Evolutionary conservation across 106 monocot species (phyloP).

Genomic region (Narthecium ossifragum): DNA sequence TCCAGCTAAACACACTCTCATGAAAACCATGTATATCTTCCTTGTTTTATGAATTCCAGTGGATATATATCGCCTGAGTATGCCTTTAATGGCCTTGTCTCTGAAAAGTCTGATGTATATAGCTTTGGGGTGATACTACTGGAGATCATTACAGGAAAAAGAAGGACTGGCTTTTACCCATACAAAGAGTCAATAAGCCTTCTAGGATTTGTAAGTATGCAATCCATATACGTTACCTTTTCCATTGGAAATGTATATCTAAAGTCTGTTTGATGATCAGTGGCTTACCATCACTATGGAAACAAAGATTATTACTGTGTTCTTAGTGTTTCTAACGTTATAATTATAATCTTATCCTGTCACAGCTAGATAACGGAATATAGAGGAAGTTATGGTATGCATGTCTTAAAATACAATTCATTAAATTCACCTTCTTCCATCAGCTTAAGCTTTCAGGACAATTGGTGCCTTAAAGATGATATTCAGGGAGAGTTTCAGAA

Average conservation of each 20-base stretch:
- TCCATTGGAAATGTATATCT: too few relatives aligned
- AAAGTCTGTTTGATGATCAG: too few relatives aligned
- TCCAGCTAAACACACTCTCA: too few relatives aligned
- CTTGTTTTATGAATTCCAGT: background rate
- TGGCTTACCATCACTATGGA: too few relatives aligned
- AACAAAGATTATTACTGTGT: too few relatives aligned
- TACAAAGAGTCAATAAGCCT: conserved; percentile 6
- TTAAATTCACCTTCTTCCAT: too few relatives aligned
- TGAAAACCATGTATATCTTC: background rate
- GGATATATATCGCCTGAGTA: conserved; percentile 37
- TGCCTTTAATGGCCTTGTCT: conserved; percentile 24
- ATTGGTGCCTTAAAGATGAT: too few relatives aligned
- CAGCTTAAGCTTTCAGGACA: too few relatives aligned
- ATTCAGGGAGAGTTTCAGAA: too few relatives aligned
- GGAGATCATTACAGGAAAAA: conserved; percentile 26
- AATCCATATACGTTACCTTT: too few relatives aligned
- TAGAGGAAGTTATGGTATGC: too few relatives aligned
- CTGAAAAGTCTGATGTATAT: conserved; percentile 27
- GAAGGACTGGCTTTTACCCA: conserved; percentile 9
- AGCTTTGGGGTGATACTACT: conserved; percentile 30
- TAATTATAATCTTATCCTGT: background rate
- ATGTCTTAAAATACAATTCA: background rate
- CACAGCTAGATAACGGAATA: background rate
- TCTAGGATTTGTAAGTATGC: conserved; percentile 15
- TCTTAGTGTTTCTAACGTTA: too few relatives aligned